Conservation (phyloP, 768 basidiomycete genomes). For the Pleurotus giganteus region DNA sequence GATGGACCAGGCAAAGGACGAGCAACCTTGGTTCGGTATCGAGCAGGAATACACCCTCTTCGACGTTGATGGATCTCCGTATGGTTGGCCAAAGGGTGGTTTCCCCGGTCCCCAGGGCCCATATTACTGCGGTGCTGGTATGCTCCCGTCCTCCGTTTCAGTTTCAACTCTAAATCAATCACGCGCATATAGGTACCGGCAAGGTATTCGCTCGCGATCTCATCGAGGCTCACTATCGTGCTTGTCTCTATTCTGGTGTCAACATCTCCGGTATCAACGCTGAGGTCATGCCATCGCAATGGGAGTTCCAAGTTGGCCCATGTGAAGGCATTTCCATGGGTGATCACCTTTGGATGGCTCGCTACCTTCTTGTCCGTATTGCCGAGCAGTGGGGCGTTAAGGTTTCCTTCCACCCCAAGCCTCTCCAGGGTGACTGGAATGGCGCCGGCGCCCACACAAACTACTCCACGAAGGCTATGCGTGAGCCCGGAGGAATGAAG, state of each 20-base stretch:
- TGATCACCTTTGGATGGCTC: slow-evolving; percentile 99
- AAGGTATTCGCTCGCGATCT: slow-evolving; percentile 98
- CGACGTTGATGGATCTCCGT: slow-evolving; percentile 86
- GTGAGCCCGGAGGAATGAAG: slow-evolving; percentile 92
- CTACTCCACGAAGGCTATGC: slow-evolving; percentile 94
- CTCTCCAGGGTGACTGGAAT: slow-evolving; percentile 97
- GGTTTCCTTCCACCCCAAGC: slow-evolving; percentile 99
- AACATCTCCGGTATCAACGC: slow-evolving; percentile 99
- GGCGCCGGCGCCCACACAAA: slow-evolving; percentile 99
- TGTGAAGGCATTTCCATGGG: slow-evolving; percentile 98
- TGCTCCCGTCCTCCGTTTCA: slow-evolving; percentile 23
- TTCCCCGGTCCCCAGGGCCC: slow-evolving; percentile 99
- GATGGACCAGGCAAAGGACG: slow-evolving; percentile 88
- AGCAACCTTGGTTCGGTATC: slow-evolving; percentile 93
- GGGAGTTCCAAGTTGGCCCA: slow-evolving; percentile 99
- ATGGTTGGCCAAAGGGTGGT: slow-evolving; percentile 98
- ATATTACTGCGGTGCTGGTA: slow-evolving; percentile 99
- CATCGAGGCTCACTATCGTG: slow-evolving; percentile 98
- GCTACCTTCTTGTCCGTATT: slow-evolving; percentile 92
- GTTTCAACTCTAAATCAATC: slow-evolving; percentile 16
- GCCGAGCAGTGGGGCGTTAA: slow-evolving; percentile 98
- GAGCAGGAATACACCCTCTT: slow-evolving; percentile 99
- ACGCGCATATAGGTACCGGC: slow-evolving; percentile 68
- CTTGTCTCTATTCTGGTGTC: slow-evolving; percentile 91
- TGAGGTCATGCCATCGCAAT: slow-evolving; percentile 99